A percentile compares a stretch with the other conserved stretches of the same genome.
Evolutionary conservation across 179 eudicot species (phyloP).

Genomic region (Drosera spatulata): DNA sequence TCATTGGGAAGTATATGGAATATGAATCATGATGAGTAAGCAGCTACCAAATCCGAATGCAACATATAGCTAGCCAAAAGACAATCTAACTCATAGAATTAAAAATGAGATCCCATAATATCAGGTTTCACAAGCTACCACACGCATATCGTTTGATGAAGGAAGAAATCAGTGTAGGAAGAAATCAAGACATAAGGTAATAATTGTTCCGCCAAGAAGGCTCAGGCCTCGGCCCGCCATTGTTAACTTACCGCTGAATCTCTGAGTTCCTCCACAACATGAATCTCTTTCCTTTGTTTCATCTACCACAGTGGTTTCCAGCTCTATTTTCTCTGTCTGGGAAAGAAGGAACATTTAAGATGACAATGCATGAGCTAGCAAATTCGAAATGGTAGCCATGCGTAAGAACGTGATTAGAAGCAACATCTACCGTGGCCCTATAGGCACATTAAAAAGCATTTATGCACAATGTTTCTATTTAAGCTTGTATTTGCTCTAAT

Average conservation of each 20-base stretch:
- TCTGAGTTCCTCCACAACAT: constrained; percentile 73
- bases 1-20: too few relatives aligned
- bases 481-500: neutral
- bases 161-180: neutral
- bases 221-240: neutral
- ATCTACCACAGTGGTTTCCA: constrained; percentile 96
- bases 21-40: too few relatives aligned
- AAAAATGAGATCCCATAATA: too few relatives aligned
- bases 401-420: neutral
- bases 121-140: too few relatives aligned
- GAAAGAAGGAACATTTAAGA: constrained; percentile 4
- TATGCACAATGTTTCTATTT: neutral
- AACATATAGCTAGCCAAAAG: too few relatives aligned
- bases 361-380: neutral
- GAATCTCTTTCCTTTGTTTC: constrained; percentile 95
- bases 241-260: constrained; percentile 76
- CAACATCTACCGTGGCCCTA: neutral
- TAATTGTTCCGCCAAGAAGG: neutral
- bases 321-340: constrained; percentile 93
- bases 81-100: too few relatives aligned
- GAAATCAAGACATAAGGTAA: neutral
- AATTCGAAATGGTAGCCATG: neutral
- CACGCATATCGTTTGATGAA: too few relatives aligned
- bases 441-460: neutral
- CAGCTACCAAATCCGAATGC: too few relatives aligned